Evolutionary conservation across 495 filamentous ascomycete genomes (phyloP).

Genomic region (Hypoxylon intermedium): DNA sequence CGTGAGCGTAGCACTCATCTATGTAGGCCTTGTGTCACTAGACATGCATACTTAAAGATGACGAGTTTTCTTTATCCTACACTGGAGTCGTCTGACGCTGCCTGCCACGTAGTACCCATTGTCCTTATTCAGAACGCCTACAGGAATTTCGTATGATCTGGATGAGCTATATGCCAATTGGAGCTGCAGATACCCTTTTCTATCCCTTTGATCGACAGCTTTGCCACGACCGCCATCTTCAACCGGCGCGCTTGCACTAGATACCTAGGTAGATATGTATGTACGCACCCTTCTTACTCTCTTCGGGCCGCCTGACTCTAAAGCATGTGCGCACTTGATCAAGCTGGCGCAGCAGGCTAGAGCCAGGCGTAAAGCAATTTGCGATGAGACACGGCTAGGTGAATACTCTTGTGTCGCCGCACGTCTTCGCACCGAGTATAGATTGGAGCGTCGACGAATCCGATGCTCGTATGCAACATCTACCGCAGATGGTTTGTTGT

Average conservation of each 20-base stretch:
- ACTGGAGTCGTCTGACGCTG: constrained; percentile 25
- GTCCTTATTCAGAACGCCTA: constrained; percentile 23
- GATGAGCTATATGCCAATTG: constrained; percentile 32
- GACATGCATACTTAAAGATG: constrained; percentile 14
- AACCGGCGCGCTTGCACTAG: constrained; percentile 20
- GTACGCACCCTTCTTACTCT: constrained; percentile 4
- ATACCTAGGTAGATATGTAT: constrained; percentile 16
- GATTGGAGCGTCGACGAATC: constrained; percentile 27
- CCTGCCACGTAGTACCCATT: constrained; percentile 36
- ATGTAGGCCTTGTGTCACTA: constrained; percentile 12
- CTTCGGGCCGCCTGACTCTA: constrained; percentile 20
- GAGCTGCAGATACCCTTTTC: constrained; percentile 36
- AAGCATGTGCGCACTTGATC: constrained; percentile 4
- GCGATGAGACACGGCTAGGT: constrained; percentile 30
- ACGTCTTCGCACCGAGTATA: constrained; percentile 36
- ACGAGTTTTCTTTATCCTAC: constrained; percentile 14
- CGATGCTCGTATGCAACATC: constrained; percentile 7
- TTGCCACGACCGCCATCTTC: constrained; percentile 26
- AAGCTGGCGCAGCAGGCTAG: constrained; percentile 5
- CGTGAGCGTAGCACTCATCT: constrained; percentile 18
- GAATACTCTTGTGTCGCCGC: constrained; percentile 26
- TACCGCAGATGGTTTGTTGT: constrained; percentile 8
- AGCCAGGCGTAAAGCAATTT: constrained; percentile 1
- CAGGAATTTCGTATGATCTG: constrained; percentile 22
- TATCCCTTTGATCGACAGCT: constrained; percentile 29